phyloP scores from a whole-genome alignment of 352 stramenopile genomes.

The Pythium monospermum region DNA sequence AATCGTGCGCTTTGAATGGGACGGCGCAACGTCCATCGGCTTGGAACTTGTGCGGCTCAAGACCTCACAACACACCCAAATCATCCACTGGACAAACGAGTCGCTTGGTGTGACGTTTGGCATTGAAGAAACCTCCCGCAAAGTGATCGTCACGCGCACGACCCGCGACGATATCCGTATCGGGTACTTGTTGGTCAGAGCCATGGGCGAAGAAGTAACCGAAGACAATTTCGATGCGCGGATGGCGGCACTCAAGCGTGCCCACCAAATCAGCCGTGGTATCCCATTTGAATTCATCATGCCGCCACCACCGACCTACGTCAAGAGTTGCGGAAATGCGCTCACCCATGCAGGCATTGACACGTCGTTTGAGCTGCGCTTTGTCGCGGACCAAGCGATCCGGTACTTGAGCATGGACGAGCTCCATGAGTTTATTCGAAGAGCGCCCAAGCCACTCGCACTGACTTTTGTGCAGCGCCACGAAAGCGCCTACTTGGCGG shows the following conservation, averaged over 20 bases:
- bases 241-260: conserved; percentile 47
- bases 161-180: conserved; percentile 41
- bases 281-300: conserved; percentile 61
- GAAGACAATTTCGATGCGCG: conserved; percentile 50
- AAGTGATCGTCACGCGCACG: conserved; percentile 62
- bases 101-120: conserved; percentile 67
- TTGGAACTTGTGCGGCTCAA: conserved; percentile 55
- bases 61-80: conserved; percentile 15
- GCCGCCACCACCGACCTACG: conserved; percentile 45
- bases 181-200: conserved; percentile 54
- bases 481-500: conserved; percentile 38
- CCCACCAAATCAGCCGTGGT: conserved; percentile 34
- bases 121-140: conserved; percentile 64
- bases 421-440: conserved; percentile 52
- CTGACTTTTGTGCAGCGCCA: conserved; percentile 61
- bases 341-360: conserved; percentile 52
- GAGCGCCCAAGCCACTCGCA: conserved; percentile 46
- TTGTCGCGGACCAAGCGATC: conserved; percentile 45
- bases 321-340: conserved; percentile 39
- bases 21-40: conserved; percentile 38
- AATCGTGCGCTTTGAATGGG: conserved; percentile 53
- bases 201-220: conserved; percentile 33
- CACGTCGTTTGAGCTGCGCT: conserved; percentile 55
- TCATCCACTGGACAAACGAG: conserved; percentile 37
- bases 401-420: conserved; percentile 63